These are phyloP conservation scores for Stagonosporopsis vannaccii DNA, from an alignment of 2,329 filamentous ascomycete genomes.

Conservation along the genomic window DNA sequence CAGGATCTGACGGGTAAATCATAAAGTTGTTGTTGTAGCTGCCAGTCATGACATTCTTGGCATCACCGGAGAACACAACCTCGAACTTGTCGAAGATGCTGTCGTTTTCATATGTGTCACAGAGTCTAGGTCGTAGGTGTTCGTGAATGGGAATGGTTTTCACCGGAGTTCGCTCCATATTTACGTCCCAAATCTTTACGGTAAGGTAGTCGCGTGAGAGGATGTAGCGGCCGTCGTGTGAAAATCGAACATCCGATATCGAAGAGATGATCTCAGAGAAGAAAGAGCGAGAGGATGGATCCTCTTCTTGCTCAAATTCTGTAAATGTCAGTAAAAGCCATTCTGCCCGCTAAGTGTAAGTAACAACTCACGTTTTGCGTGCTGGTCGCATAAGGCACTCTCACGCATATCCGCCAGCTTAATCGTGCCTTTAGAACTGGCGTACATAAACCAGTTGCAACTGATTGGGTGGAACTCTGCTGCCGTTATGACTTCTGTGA, in stretches of 20 bases:
- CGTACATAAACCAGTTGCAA: slow-evolving; percentile 99
- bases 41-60: slow-evolving; percentile 99
- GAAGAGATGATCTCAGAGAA: slow-evolving; percentile 99
- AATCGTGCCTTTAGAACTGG: slow-evolving; percentile 98
- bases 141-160: slow-evolving; percentile 99
- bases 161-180: slow-evolving; percentile 96
- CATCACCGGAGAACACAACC: slow-evolving; percentile 97
- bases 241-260: slow-evolving; percentile 98
- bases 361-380: slow-evolving; percentile 80
- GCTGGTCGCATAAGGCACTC: slow-evolving; percentile 93
- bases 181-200: slow-evolving; percentile 99
- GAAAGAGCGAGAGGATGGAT: slow-evolving; percentile 95
- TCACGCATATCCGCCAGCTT: slow-evolving; percentile 99
- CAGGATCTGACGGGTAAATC: slow-evolving; percentile 97
- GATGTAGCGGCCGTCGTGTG: slow-evolving; percentile 94
- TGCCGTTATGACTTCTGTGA: slow-evolving; percentile 98
- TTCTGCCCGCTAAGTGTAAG: background rate
- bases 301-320: slow-evolving; percentile 99
- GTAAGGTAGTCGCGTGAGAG: slow-evolving; percentile 97
- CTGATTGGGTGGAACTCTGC: slow-evolving; percentile 96
- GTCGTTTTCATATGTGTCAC: slow-evolving; percentile 99
- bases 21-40: slow-evolving; percentile 99
- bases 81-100: slow-evolving; percentile 99
- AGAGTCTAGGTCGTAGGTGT: slow-evolving; percentile 89
- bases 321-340: slow-evolving; percentile 3